phyloP scores from a whole-genome alignment of 345 rosid species.

The Clarkia xantiana region DNA sequence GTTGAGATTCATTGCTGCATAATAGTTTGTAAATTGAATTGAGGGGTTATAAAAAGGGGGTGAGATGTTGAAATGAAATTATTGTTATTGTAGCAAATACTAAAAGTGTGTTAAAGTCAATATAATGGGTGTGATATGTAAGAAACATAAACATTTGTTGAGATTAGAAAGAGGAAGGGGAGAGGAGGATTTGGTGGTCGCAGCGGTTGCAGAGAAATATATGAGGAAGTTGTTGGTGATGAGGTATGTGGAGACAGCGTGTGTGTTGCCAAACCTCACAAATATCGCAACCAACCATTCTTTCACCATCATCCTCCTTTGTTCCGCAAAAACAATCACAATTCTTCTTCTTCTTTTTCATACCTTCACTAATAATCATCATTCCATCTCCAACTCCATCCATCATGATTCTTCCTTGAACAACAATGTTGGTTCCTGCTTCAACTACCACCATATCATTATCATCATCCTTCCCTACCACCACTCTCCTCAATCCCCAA shows the following conservation, averaged over 20 bases:
- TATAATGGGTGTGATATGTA: too few relatives aligned
- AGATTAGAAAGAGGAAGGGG: too few relatives aligned
- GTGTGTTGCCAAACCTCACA: conserved; percentile 92
- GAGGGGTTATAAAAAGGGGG: too few relatives aligned
- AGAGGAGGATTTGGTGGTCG: too few relatives aligned
- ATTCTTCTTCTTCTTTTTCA: conserved; percentile 11
- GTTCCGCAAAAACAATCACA: conserved; percentile 60
- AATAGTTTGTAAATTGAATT: too few relatives aligned
- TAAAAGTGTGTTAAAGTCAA: too few relatives aligned
- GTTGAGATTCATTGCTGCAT: too few relatives aligned
- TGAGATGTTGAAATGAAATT: too few relatives aligned
- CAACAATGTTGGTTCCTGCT: conserved; percentile 30
- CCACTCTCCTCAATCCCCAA: conserved; percentile 47
- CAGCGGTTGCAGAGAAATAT: too few relatives aligned
- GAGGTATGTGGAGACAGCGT: conserved; percentile 56
- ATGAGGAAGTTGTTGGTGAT: conserved; percentile 7
- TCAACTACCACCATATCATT: conserved; percentile 25
- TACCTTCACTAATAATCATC: conserved; percentile 18
- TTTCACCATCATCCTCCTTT: conserved; percentile 67
- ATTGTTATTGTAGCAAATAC: too few relatives aligned
- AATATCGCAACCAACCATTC: conserved; percentile 69
- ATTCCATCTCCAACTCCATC: conserved; percentile 11
- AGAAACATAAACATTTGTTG: too few relatives aligned
- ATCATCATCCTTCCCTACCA: conserved; percentile 27
- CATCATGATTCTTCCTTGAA: conserved; percentile 30